These are phyloP conservation scores for Raphidocelis subcapitata DNA, from an alignment of 139 green algal genomes.

Conservation along the genomic window DNA sequence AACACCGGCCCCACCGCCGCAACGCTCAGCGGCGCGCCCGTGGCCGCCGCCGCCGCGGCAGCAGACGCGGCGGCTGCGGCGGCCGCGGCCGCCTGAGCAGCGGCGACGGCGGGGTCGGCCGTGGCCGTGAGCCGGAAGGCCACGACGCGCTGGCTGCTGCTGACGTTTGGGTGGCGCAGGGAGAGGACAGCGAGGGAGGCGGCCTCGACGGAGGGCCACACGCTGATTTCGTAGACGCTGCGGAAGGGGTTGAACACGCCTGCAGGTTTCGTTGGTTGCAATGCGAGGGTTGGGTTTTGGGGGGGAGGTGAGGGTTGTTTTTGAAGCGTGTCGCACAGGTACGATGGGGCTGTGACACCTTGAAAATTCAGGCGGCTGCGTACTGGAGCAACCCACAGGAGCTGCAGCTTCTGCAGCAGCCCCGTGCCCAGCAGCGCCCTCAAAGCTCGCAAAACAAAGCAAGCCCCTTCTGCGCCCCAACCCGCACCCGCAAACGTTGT, in stretches of 20 bases:
- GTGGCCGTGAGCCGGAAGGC: slow-evolving; percentile 21
- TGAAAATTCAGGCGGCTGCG: no score
- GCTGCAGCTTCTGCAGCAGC: no score
- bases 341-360: no score
- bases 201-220: slow-evolving; percentile 8
- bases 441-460: no score
- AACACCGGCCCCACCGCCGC: slow-evolving; percentile 6
- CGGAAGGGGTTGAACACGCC: slow-evolving; percentile 24
- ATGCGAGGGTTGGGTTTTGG: no score
- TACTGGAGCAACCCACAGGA: no score
- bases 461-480: no score
- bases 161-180: slow-evolving; percentile 18
- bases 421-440: no score
- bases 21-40: background rate
- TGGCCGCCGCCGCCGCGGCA: background rate
- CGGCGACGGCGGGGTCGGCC: background rate
- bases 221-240: slow-evolving; percentile 11
- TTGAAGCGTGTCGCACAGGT: no score
- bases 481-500: slow-evolving; percentile 13
- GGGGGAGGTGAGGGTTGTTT: no score
- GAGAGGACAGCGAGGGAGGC: slow-evolving; percentile 31
- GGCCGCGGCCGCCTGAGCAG: background rate
- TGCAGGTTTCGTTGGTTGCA: slow-evolving; percentile 3
- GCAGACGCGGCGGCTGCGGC: background rate
- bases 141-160: slow-evolving; percentile 4